Conservation (phyloP, 2,329 filamentous ascomycete genomes). For the Colletotrichum destructivum region DNA sequence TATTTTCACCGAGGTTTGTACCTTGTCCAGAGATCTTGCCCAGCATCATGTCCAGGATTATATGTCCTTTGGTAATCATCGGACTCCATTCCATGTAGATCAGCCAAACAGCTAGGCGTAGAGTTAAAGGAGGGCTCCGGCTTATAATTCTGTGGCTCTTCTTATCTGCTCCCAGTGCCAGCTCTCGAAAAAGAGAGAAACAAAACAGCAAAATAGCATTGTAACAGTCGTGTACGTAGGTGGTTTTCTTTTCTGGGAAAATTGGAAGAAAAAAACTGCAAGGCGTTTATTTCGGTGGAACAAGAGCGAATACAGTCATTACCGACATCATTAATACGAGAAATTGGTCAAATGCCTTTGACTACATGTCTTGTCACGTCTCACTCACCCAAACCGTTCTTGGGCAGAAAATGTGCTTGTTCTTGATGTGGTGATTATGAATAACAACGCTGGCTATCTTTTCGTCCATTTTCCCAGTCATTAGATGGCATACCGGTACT, state of each 20-base stretch:
- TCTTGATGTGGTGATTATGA: conserved; percentile 37
- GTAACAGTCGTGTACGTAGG: conserved; percentile 7
- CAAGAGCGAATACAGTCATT: background rate
- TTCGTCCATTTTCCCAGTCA: no score
- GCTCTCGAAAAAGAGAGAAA: background rate
- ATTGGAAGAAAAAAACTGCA: background rate
- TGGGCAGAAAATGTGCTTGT: conserved; percentile 28
- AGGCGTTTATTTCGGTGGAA: background rate
- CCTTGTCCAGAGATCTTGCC: background rate
- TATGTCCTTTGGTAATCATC: background rate
- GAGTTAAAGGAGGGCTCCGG: background rate
- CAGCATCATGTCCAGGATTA: background rate
- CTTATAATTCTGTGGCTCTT: background rate
- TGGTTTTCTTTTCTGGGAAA: background rate
- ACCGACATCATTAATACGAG: background rate
- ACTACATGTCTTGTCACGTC: no score
- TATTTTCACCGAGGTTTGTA: no score
- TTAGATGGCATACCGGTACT: no score
- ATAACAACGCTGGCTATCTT: no score
- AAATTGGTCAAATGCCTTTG: no score
- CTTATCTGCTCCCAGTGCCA: background rate
- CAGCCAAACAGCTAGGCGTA: background rate
- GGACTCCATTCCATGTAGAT: background rate
- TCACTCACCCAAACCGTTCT: no score
- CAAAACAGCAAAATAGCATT: conserved; percentile 7